Base-by-base conservation (phyloP, 371 early-diverging fungal species). In the Mucor lusitanicus region DNA sequence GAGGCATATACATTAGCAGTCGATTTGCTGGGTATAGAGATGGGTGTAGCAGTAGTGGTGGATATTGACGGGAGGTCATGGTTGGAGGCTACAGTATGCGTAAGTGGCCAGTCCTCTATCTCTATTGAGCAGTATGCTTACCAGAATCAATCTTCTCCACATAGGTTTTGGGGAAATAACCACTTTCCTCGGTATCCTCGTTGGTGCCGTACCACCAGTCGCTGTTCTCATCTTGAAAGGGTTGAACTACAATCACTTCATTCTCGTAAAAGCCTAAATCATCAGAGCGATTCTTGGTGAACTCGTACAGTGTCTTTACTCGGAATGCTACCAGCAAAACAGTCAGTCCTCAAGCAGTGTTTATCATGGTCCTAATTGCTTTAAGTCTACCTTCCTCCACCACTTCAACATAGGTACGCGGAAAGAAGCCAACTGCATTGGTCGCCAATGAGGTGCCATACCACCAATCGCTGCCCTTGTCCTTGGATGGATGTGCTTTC, bases 401-500 rank as follows among this genome's bases (percentile, higher is more conserved):
- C 0, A 78, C 70, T 71, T 80, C 81, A 2, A 79, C 82, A 61
- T 79, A 81, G 4, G 80, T 81, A 5, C 79, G 69, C n/a, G 83
- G 80, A 44, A 81, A 82, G 56, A 84, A 80, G 0, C 81, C 82
- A 44, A 69, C 69, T 27, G 66, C 68, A 21, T 77, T 74, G 0
- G 78, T 77, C 13, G 56, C 53, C 6, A 79, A 33, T 17, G 80
- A 75, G 19, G 78, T 75, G 17, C 81, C 79, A 70, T 79, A 81
- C 80, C 80, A 83, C 81, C 81, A 85, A 59, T 82, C 82, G 55
- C 80, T 78, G 7, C 65, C 61, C 40, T 67, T 77, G 40, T 83
- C 83, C 55, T 86, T 84, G 11, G 83, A 81, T n/a, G 86, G 86
- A 62, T 86, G 78, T 6, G 84, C 86, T 44, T 82, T 77, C 33